These are phyloP conservation scores for Cryptococcus jaspeensis DNA, from an alignment of 1,284 basidiomycete genomes.

Conservation along the genomic window DNA sequence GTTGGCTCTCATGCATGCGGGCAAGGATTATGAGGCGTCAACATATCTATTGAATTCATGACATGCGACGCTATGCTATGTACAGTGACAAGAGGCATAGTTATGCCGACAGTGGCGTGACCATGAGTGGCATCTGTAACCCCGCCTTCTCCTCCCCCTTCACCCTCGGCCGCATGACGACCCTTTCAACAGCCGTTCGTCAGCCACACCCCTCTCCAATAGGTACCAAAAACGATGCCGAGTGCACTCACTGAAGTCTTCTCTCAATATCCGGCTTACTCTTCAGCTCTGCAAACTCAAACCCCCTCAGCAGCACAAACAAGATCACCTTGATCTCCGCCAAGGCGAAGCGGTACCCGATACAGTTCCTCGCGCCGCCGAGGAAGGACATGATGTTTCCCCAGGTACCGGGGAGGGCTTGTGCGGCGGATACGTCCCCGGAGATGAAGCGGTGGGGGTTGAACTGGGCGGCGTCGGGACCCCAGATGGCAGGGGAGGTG, in stretches of 20 bases:
- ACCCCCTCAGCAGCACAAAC: conserved; percentile 59
- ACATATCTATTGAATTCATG: no score
- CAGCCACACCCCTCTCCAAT: neutral
- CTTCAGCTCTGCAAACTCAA: conserved; percentile 58
- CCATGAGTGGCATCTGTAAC: conserved; percentile 43
- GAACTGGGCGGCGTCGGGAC: conserved; percentile 65
- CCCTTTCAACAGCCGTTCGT: conserved; percentile 29
- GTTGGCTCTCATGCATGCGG: no score
- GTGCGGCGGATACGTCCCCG: conserved; percentile 10
- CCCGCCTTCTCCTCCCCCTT: conserved; percentile 38
- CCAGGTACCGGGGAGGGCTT: conserved; percentile 61
- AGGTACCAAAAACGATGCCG: no score
- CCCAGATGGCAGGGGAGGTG: conserved; percentile 63
- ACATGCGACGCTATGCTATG: no score
- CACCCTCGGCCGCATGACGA: conserved; percentile 36
- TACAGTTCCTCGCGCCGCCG: conserved; percentile 65
- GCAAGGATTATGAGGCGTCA: no score
- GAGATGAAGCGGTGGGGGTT: conserved; percentile 43
- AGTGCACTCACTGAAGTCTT: conserved; percentile 28
- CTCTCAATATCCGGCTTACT: conserved; percentile 30
- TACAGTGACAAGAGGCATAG: no score
- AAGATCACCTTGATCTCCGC: conserved; percentile 64
- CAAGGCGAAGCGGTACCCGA: conserved; percentile 69
- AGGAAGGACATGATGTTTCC: conserved; percentile 67
- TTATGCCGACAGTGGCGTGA: conserved; percentile 13